Evolutionary conservation across 1,284 basidiomycete genomes (phyloP).

Genomic region (Rhizopogon parksii): DNA sequence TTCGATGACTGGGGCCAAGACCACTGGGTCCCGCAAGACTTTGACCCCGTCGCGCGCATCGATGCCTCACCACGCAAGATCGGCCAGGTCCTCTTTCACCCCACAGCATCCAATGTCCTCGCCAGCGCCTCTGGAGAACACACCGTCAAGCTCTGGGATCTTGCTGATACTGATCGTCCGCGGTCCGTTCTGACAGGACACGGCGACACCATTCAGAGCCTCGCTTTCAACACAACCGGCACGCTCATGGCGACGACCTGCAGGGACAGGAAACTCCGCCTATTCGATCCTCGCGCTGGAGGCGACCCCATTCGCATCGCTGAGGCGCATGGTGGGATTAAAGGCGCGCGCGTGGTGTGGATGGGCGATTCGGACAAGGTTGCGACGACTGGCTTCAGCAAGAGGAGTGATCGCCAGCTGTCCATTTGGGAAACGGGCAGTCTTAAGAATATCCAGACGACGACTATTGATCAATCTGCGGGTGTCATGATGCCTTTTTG

Average conservation of each 20-base stretch:
- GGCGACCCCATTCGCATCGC: slow-evolving; percentile 72
- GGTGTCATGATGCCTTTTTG: slow-evolving; percentile 98
- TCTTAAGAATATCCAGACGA: slow-evolving; percentile 69
- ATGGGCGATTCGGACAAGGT: slow-evolving; percentile 86
- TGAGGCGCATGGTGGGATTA: slow-evolving; percentile 92
- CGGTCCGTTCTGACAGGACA: slow-evolving; percentile 68
- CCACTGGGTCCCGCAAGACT: slow-evolving; percentile 75
- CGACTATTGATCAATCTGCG: slow-evolving; percentile 78
- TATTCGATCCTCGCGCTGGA: slow-evolving; percentile 85
- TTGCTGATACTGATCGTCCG: slow-evolving; percentile 62
- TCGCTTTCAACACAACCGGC: slow-evolving; percentile 82
- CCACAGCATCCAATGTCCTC: slow-evolving; percentile 82
- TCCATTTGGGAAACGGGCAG: slow-evolving; percentile 80
- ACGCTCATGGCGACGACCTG: slow-evolving; percentile 75
- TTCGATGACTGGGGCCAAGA: slow-evolving; percentile 89
- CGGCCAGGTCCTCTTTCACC: slow-evolving; percentile 93
- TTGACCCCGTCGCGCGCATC: slow-evolving; percentile 75
- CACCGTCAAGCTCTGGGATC: slow-evolving; percentile 88
- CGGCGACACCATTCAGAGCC: slow-evolving; percentile 81
- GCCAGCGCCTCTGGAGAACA: slow-evolving; percentile 88
- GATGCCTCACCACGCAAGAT: slow-evolving; percentile 79
- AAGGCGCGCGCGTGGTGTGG: slow-evolving; percentile 87
- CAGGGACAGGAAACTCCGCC: slow-evolving; percentile 85
- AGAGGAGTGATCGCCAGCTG: slow-evolving; percentile 90
- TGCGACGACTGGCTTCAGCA: slow-evolving; percentile 92